These are phyloP conservation scores for Bondarzewia mesenterica DNA, from an alignment of 1,284 basidiomycete species.

Conservation along the genomic window DNA sequence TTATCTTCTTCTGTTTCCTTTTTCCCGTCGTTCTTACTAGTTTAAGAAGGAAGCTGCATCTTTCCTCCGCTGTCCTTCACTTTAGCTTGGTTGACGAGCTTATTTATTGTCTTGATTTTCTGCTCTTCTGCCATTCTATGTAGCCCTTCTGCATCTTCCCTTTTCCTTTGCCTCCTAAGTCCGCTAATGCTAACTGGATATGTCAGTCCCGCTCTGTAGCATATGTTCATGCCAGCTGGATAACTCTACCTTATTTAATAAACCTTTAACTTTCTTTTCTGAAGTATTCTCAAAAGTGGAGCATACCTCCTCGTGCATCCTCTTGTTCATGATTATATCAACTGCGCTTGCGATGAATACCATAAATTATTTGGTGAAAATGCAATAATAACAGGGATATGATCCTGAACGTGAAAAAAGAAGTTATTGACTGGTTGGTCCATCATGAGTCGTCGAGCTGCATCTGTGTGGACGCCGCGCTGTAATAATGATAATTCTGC, in stretches of 20 bases:
- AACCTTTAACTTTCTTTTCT: too few relatives aligned
- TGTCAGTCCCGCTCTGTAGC: too few relatives aligned
- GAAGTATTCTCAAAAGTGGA: too few relatives aligned
- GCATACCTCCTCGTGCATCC: too few relatives aligned
- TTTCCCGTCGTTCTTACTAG: not conserved
- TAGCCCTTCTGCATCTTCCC: not conserved
- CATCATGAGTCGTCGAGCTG: not conserved
- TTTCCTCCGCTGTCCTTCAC: too few relatives aligned
- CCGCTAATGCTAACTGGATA: not conserved
- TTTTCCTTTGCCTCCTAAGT: not conserved
- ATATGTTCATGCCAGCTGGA: too few relatives aligned
- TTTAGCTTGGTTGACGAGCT: not conserved
- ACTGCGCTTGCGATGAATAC: too few relatives aligned
- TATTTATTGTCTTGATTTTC: not conserved
- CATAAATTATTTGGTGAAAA: not conserved
- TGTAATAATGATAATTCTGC: not conserved
- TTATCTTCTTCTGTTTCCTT: not conserved
- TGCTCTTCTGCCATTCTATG: not conserved
- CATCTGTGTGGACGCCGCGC: not conserved
- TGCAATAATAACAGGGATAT: not conserved
- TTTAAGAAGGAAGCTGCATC: not conserved
- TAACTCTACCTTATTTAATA: not conserved
- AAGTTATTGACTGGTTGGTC: too few relatives aligned
- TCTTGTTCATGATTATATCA: too few relatives aligned
- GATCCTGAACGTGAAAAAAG: too few relatives aligned